Base-by-base conservation (phyloP, 208 protist genomes). In the Trypanosoma lewisi region DNA sequence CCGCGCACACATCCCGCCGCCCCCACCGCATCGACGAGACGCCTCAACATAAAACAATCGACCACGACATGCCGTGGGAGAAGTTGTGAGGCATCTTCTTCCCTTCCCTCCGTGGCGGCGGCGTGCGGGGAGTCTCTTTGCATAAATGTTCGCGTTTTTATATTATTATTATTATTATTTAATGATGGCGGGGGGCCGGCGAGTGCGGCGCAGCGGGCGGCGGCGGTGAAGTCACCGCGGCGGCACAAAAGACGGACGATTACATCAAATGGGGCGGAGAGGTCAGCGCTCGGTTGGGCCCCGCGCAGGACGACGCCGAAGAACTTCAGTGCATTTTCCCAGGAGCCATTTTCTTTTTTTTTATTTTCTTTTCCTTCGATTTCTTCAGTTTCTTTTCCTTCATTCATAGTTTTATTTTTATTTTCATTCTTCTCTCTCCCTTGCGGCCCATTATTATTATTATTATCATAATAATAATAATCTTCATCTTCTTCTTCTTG, bases 21-120 rank as follows among this genome's bases (percentile, higher is more conserved):
- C 8, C 63, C 41, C 21, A 55, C 23, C 1, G 39, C 19, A n/a
- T 61, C 33, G 28, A 67, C 41, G 25, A 73, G 42, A 14, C 28
- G 27, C 19, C 45, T 45, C 33, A 73, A 12, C 16, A 67, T 30
- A 73, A 73, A 73, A 34, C 44, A 27, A 61, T 73, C 67, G 0
- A 67, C 39, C 37, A 67, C 42, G n/a, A 73, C 60, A 42, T 73
- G 53, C n/a, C 53, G 19, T 7, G 50, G 23, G 23, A 67, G 23
- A 25, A 73, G 25, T 28, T 27, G 30, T 28, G 25, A 48, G 14
- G 31, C 50, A 0, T 62, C 31, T 33, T 54, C 21, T 16, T 56
- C 31, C 11, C 14, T 27, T 25, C 0, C 28, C 23, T 28, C 17
- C n/a, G n/a, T n/a, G n/a, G n/a, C n/a, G n/a, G n/a, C n/a, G n/a